phyloP scores from a whole-genome alignment of 192 early-diverging fungal genomes.

The Cetraspora pellucida region DNA sequence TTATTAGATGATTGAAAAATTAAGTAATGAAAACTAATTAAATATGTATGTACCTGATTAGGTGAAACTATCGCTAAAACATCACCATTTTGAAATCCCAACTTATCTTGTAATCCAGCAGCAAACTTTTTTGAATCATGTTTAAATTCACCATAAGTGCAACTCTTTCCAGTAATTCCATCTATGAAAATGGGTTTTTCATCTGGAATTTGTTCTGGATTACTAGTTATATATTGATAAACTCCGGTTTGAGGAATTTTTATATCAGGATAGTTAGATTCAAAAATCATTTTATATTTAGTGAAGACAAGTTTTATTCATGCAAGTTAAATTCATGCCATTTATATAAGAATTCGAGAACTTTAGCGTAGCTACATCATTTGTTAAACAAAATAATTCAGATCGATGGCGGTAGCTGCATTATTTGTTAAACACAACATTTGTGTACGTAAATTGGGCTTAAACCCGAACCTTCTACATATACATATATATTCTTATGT shows the following conservation, averaged over 20 bases:
- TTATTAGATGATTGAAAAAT: no score
- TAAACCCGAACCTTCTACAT: no score
- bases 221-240: conserved; percentile 46
- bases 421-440: no score
- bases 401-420: no score
- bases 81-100: conserved; percentile 68
- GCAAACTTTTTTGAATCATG: conserved; percentile 39
- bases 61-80: conserved; percentile 71
- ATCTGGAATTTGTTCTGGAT: conserved; percentile 43
- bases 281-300: conserved; percentile 40
- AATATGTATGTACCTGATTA: conserved; percentile 53
- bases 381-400: no score
- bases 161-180: conserved; percentile 37
- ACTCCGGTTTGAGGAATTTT: conserved; percentile 48
- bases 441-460: no score
- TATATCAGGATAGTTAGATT: conserved; percentile 39
- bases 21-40: neutral
- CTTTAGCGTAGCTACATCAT: no score
- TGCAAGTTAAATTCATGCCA: no score
- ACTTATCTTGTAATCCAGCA: conserved; percentile 50
- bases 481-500: no score
- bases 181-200: conserved; percentile 49
- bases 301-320: no score
- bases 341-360: no score
- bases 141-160: conserved; percentile 51